phyloP scores from a whole-genome alignment of 2,329 filamentous ascomycete genomes.

The Elsinoe batatas region DNA sequence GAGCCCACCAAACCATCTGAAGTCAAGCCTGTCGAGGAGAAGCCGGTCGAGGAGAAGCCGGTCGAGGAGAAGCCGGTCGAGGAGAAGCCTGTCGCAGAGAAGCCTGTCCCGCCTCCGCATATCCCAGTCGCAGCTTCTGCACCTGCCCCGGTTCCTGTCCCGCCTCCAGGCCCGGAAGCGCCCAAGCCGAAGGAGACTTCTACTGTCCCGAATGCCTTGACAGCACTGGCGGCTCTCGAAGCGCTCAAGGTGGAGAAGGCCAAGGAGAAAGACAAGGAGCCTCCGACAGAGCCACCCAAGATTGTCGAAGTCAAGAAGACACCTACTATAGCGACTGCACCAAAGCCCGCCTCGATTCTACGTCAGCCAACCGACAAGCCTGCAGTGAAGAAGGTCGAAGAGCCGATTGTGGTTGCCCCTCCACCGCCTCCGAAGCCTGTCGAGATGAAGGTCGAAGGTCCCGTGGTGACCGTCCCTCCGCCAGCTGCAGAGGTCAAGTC shows the following conservation, averaged over 20 bases:
- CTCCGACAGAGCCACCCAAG: neutral
- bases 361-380: neutral
- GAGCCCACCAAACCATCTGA: neutral
- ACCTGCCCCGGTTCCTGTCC: neutral
- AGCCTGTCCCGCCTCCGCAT: neutral
- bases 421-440: neutral
- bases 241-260: constrained; percentile 4
- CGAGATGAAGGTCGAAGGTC: neutral
- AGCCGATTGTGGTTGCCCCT: neutral
- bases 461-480: neutral
- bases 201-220: neutral
- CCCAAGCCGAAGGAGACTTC: neutral
- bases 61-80: too few species aligned
- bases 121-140: neutral
- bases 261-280: constrained; percentile 1
- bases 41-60: too few species aligned
- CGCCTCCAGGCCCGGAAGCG: neutral
- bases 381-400: neutral
- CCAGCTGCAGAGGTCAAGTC: constrained; percentile 1
- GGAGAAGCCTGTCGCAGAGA: neutral
- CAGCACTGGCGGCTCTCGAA: constrained; percentile 1
- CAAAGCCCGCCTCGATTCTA: neutral
- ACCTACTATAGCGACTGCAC: neutral
- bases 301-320: constrained; percentile 1
- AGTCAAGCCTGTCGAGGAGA: neutral